A percentile compares a stretch with the other conserved stretches of the same genome.
Conservation (phyloP, 2,329 filamentous ascomycete genomes). For the Sphaerulina vaccinii region DNA sequence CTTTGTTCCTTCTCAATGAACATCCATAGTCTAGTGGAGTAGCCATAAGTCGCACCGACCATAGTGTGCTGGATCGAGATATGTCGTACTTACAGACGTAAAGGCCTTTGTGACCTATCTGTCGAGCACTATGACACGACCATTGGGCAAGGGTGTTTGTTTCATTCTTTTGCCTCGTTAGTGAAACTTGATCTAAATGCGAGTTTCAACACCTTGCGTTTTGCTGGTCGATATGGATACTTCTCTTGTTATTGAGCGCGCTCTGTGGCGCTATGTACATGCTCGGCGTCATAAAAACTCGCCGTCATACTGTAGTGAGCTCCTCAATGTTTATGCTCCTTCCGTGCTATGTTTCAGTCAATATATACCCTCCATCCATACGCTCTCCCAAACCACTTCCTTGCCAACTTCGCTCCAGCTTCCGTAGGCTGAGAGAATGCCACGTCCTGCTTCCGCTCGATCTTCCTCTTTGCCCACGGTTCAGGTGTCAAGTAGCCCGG, state of each 20-base stretch:
- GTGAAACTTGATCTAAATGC: no score
- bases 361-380: constrained; percentile 62
- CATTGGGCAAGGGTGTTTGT: no score
- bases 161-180: no score
- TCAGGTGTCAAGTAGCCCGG: not conserved
- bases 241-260: no score
- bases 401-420: constrained; percentile 57
- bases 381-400: constrained; percentile 56
- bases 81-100: not conserved
- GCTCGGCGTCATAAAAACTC: no score
- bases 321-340: no score
- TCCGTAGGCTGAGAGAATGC: constrained; percentile 68
- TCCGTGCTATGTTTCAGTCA: no score
- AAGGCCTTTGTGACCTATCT: no score
- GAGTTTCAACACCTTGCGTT: no score
- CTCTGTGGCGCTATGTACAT: no score
- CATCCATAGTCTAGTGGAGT: not conserved
- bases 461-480: constrained; percentile 54
- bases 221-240: no score
- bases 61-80: not conserved
- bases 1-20: not conserved
- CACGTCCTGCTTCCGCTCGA: constrained; percentile 54
- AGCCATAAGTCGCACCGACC: not conserved
- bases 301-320: no score
- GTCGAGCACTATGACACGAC: not conserved